Evolutionary conservation across 2,329 filamentous ascomycete genomes (phyloP), one percentile per base, ranked within the genome.

Genomic region (Nigrospora oryzae): DNA sequence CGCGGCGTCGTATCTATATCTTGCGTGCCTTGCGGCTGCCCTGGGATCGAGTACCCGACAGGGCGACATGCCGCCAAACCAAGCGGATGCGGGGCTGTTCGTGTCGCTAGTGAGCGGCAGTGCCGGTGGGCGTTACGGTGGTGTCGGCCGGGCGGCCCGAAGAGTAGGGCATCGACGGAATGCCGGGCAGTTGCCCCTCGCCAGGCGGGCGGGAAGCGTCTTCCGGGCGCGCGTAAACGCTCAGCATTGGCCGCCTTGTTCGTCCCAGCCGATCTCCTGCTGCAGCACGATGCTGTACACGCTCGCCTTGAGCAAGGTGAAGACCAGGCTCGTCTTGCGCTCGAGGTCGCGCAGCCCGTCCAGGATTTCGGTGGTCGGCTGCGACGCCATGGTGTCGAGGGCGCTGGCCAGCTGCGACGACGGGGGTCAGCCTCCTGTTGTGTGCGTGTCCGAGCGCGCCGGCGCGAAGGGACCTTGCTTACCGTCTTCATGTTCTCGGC

Each of bases 271-370:
- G 57, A 95, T 89, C 76, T 97, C 88, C 75, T 97, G 91, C 76
- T 98, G 91, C 70, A 98, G 66, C 49, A 98, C 90, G 70, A 98
- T 98, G 62, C 87, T 95, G 70, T 98, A 98, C 51, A 98, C 93
- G 65, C 91, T 97, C 15, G 93, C 91, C 72, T 98, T 98, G 61
- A 98, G 76, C 61, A 97, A 68, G 50, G 93, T 98, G 66, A 95
- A 97, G 17, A 96, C 91, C 44, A 95, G 73, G 54, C 89, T 89
- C 37, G 91, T 96, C 73, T 97, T 96, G 56, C 93, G 77, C 72
- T 98, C 93, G 44, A 98, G 73, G 37, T 90, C 83, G 44, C 93
- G 75, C 55, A 98, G 73, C 10, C 87, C 84, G 63, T 98, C 89
- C 43, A 94, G 75, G 46, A 94, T 90, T 53, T 86, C 88, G 7